Evolutionary conservation across 495 filamentous ascomycete genomes (phyloP).

Genomic region (Neurospora terricola): DNA sequence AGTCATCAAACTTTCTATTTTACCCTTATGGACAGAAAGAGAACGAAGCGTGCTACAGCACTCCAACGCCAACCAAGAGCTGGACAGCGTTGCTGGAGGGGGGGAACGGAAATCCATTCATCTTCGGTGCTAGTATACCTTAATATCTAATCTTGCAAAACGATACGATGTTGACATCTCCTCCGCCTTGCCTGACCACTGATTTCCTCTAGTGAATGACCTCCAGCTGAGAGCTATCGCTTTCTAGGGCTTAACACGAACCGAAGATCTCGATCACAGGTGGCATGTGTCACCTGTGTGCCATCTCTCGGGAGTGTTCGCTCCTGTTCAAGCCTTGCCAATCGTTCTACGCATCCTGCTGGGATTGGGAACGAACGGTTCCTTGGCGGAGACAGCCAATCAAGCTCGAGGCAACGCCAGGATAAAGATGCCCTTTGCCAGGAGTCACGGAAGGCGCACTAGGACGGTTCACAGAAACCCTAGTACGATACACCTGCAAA

Average conservation of each 20-base stretch:
- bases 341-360: background rate
- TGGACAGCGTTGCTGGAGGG: conserved; percentile 13
- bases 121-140: background rate
- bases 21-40: background rate
- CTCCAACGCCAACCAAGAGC: conserved; percentile 19
- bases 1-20: background rate
- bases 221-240: background rate
- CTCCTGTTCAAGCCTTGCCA: background rate
- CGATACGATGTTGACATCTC: background rate
- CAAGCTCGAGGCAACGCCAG: background rate
- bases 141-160: background rate
- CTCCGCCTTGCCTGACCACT: background rate
- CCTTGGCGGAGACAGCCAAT: background rate
- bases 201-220: background rate
- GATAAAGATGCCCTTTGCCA: background rate
- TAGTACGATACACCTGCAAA: background rate
- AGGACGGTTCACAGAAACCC: background rate
- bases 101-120: background rate
- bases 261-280: background rate
- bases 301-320: background rate
- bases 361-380: background rate
- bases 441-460: background rate
- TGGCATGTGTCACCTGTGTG: background rate
- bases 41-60: background rate
- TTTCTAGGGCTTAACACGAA: background rate